Percentiles rank a stretch among this genome's conserved stretches.
Conservation (phyloP, 768 basidiomycete species). For the Lactarius tabidus region DNA sequence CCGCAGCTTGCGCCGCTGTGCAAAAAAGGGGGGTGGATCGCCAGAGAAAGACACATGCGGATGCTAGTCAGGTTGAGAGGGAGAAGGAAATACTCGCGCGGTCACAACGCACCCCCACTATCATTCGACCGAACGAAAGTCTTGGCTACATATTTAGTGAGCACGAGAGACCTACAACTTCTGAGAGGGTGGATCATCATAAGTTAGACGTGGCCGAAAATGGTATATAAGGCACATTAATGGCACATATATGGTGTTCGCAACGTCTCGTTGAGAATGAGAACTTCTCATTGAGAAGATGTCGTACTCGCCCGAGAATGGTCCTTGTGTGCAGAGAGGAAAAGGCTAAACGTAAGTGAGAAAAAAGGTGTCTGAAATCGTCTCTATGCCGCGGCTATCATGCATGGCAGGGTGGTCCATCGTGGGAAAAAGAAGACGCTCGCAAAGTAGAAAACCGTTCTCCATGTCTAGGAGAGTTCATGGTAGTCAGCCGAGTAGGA, state of each 20-base stretch:
- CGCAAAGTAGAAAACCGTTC: background rate
- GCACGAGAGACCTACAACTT: background rate
- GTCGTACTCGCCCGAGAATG: background rate
- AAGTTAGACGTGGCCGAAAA: background rate
- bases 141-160: background rate
- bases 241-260: background rate
- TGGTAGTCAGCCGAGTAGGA: background rate
- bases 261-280: background rate
- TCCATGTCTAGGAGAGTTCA: background rate
- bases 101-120: background rate
- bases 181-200: background rate
- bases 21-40: background rate
- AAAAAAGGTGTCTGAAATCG: background rate
- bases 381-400: background rate
- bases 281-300: background rate
- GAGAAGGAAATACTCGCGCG: background rate
- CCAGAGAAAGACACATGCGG: background rate
- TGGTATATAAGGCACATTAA: background rate
- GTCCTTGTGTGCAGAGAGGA: background rate
- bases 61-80: background rate
- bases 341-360: background rate
- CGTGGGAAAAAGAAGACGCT: background rate
- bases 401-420: background rate
- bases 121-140: background rate
- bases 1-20: background rate